Base-by-base conservation (phyloP, 768 basidiomycete genomes). In the Nidula microcarpa region DNA sequence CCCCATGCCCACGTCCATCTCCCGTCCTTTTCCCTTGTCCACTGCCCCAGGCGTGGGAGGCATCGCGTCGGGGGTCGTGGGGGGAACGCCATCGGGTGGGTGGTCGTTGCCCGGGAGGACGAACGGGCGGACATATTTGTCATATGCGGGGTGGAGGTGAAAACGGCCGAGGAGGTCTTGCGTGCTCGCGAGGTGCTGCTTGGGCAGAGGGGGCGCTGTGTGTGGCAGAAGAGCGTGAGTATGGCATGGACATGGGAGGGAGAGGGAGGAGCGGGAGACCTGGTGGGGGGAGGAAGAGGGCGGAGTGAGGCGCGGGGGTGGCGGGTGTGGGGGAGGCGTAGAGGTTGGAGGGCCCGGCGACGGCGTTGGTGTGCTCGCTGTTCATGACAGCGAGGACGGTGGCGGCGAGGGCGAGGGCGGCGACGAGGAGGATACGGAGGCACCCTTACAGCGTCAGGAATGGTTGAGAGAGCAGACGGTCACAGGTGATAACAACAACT, bases 91-190 rank as follows among this genome's bases (percentile, higher is more conserved):
- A n/a, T 50, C 49, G 33, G 10, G 14, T 6, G 36, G 10, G 16
- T 16, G 14, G 6, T 50, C 49, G 36, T n/a, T 41, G 54, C 68
- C 68, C 33, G 68, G 58, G 16, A 75, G 70, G 35, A 66, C 53
- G 39, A 70, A 63, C 9, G 82, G 78, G n/a, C 85, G 78, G 49
- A 91, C 90, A 61, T 91, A 87, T 62, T 85, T 87, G 72, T 91
- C 85, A 65, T 92, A 92, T n/a, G 87, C 84, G 8, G 84, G 60
- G 48, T 84, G 77, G 32, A 92, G 81, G 48, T 80, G 74, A 61
- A 92, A 89, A 55, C 85, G 84, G 44, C 80, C 74, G 52, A 92
- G 76, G 49, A 92, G 82, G 69, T 92, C 90, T 62, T 92, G 82
- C 1, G 91, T 91, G 70, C 89, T 89, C 39, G 77, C 67, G 49